phyloP scores from a whole-genome alignment of 2,329 filamentous ascomycete genomes.

The Fusarium sp. region DNA sequence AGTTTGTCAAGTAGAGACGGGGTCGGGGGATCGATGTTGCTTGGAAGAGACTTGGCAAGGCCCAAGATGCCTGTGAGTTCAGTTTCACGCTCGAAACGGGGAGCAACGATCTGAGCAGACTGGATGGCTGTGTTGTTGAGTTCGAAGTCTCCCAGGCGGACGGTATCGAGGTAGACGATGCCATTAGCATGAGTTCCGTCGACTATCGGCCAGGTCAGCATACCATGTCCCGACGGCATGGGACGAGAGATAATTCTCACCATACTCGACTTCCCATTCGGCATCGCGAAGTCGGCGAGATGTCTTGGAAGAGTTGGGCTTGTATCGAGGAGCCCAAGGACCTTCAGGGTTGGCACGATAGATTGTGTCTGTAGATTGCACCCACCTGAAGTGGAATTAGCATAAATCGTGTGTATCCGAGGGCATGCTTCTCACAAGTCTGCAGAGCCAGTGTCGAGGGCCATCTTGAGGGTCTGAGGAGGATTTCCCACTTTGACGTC shows the following conservation, averaged over 20 bases:
- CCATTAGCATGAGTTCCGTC: conserved; percentile 58
- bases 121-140: conserved; percentile 59
- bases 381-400: conserved; percentile 55
- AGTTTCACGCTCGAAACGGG: conserved; percentile 53
- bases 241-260: conserved; percentile 48
- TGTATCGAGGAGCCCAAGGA: conserved; percentile 53
- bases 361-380: conserved; percentile 60
- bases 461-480: conserved; percentile 56
- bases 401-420: neutral
- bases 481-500: conserved; percentile 59
- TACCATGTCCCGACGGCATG: too few relatives aligned
- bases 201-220: conserved; percentile 41
- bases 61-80: conserved; percentile 62
- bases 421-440: conserved; percentile 67
- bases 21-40: conserved; percentile 54
- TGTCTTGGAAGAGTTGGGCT: conserved; percentile 57
- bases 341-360: conserved; percentile 48
- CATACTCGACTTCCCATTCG: conserved; percentile 60
- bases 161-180: conserved; percentile 60
- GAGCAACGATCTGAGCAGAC: conserved; percentile 55
- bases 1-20: conserved; percentile 58
- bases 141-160: conserved; percentile 56
- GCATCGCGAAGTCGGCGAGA: conserved; percentile 53
- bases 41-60: conserved; percentile 57
- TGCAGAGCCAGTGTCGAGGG: conserved; percentile 64